phyloP scores from a whole-genome alignment of 2,329 filamentous ascomycete genomes.

The Stromatinia cepivora region DNA sequence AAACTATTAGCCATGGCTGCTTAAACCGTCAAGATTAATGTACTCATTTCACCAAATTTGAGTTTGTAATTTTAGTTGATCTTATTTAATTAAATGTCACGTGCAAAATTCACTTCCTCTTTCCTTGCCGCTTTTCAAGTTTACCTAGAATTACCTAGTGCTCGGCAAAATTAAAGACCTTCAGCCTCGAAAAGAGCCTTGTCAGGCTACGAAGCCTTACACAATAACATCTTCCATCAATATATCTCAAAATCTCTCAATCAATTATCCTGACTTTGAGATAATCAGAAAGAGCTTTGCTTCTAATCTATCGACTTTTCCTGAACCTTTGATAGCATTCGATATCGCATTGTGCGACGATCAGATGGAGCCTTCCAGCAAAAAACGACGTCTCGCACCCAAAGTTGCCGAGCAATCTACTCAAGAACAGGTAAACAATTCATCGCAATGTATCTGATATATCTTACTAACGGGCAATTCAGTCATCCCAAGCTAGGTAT shows the following conservation, averaged over 20 bases:
- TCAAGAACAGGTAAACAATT: slow-evolving; percentile 38
- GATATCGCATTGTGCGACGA: slow-evolving; percentile 19
- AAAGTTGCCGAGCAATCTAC: slow-evolving; percentile 40
- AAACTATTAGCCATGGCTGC: background rate
- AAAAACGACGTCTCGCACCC: slow-evolving; percentile 43
- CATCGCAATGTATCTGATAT: slow-evolving; percentile 13
- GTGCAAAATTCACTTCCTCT: background rate
- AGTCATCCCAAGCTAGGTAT: slow-evolving; percentile 37
- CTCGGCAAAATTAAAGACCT: slow-evolving; percentile 22
- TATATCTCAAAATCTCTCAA: background rate
- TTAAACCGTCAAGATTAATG: no score
- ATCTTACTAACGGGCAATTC: slow-evolving; percentile 25
- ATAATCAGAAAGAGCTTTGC: slow-evolving; percentile 12
- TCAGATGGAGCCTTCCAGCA: slow-evolving; percentile 37
- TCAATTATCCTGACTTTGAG: slow-evolving; percentile 15
- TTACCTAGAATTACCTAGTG: slow-evolving; percentile 1
- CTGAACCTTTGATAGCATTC: background rate
- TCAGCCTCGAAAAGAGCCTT: slow-evolving; percentile 24
- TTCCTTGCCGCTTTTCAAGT: slow-evolving; percentile 11
- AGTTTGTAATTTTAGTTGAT: no score
- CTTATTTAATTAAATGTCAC: slow-evolving; percentile 1
- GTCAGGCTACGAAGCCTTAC: slow-evolving; percentile 26
- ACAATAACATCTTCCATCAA: slow-evolving; percentile 20
- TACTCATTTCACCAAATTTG: no score
- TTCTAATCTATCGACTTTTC: background rate